A percentile compares a stretch with the other conserved stretches of the same genome.
Evolutionary conservation across 495 filamentous ascomycete genomes (phyloP).

Genomic region (Penicillium goetzii): DNA sequence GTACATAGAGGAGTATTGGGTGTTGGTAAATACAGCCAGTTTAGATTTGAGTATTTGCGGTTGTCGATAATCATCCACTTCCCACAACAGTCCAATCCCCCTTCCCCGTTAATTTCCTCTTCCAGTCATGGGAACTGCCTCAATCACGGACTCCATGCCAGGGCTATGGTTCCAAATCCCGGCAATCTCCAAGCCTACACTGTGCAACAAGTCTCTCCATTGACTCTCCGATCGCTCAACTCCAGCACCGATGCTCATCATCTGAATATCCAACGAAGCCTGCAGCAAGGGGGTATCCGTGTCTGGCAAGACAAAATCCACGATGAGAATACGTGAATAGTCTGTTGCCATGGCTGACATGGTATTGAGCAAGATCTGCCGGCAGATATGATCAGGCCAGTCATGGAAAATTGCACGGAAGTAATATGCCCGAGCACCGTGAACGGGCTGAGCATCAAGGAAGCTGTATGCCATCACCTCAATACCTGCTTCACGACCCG

Average conservation of each 20-base stretch:
- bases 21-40: neutral
- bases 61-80: neutral
- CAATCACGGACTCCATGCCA: constrained; percentile 44
- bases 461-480: constrained; percentile 43
- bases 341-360: constrained; percentile 40
- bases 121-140: constrained; percentile 27
- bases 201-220: constrained; percentile 40
- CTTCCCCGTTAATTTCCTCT: neutral
- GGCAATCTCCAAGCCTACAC: constrained; percentile 38
- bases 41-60: too few relatives aligned
- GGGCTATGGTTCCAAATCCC: constrained; percentile 40
- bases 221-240: constrained; percentile 44
- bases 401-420: constrained; percentile 52
- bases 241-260: constrained; percentile 50
- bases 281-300: constrained; percentile 37
- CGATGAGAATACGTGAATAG: constrained; percentile 45
- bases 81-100: neutral
- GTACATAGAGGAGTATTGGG: neutral
- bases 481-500: constrained; percentile 22
- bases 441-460: constrained; percentile 40
- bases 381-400: constrained; percentile 48
- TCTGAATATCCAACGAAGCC: constrained; percentile 48
- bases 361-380: constrained; percentile 41
- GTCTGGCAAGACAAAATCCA: constrained; percentile 46
- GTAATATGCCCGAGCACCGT: constrained; percentile 45